Conservation (phyloP, 768 basidiomycete species). For the Dacryopinax primogenitus region DNA sequence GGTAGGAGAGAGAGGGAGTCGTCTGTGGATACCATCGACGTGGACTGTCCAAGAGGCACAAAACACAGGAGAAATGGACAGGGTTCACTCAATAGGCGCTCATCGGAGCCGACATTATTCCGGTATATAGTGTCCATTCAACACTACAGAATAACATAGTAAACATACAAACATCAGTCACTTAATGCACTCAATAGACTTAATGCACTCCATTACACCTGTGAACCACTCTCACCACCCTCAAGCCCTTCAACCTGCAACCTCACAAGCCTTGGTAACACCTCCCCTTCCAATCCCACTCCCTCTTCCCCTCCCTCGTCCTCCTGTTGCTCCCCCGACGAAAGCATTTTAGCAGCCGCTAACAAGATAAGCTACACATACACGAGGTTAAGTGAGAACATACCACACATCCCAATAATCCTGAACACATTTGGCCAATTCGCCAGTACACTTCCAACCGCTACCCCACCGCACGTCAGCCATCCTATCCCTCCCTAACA, state of each 20-base stretch:
- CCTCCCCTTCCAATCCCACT: background rate
- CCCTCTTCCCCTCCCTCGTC: background rate
- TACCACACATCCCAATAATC: constrained; percentile 28
- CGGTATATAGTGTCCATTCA: too few relatives aligned
- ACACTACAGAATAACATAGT: too few relatives aligned
- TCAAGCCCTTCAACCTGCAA: constrained; percentile 11
- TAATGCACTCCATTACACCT: too few relatives aligned
- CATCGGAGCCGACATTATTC: too few relatives aligned
- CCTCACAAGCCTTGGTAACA: constrained; percentile 15
- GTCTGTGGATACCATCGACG: too few relatives aligned
- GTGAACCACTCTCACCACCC: constrained; percentile 8
- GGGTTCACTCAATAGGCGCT: too few relatives aligned
- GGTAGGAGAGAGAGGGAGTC: background rate
- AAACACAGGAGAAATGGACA: too few relatives aligned
- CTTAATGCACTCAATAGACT: too few relatives aligned
- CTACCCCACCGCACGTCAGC: constrained; percentile 16
- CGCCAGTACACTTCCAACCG: constrained; percentile 27
- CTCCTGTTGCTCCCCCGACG: background rate
- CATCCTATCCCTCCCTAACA: background rate
- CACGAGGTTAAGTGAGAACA: constrained; percentile 12
- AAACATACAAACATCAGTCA: too few relatives aligned
- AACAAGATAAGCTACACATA: background rate
- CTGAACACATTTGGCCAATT: constrained; percentile 32
- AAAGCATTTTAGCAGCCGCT: background rate
- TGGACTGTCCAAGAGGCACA: too few relatives aligned